A percentile compares a stretch with the other conserved stretches of the same genome.
Evolutionary conservation across 495 filamentous ascomycete species (phyloP).

Genomic region (Thermothielavioides terrestris): DNA sequence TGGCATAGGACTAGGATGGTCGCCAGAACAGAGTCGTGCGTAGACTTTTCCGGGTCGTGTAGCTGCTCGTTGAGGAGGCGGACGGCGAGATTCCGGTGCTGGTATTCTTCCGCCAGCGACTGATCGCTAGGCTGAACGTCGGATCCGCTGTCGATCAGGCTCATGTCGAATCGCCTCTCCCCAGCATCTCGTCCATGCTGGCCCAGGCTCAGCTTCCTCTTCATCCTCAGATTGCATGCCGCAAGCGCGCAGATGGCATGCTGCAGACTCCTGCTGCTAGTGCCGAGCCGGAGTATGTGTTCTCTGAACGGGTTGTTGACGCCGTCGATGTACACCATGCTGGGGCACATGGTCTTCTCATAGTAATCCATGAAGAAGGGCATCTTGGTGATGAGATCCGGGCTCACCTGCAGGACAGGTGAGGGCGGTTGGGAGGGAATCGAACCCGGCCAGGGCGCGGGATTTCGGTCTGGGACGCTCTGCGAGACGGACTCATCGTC

Average conservation of each 20-base stretch:
- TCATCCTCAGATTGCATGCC: conserved; percentile 70
- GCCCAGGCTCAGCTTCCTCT: conserved; percentile 45
- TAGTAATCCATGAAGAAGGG: conserved; percentile 66
- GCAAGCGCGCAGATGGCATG: conserved; percentile 88
- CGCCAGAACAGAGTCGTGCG: conserved; percentile 80
- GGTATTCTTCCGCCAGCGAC: conserved; percentile 62
- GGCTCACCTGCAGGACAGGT: conserved; percentile 32
- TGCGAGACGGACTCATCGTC: conserved; percentile 36
- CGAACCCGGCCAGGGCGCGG: conserved; percentile 17
- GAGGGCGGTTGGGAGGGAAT: conserved; percentile 22
- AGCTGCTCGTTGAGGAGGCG: conserved; percentile 75
- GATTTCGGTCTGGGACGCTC: conserved; percentile 20
- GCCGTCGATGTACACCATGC: conserved; percentile 84
- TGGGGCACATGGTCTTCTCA: conserved; percentile 81
- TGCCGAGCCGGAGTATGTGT: conserved; percentile 71
- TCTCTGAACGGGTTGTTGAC: conserved; percentile 77
- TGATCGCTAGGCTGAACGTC: conserved; percentile 38
- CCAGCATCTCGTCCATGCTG: conserved; percentile 36
- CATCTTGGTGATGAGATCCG: conserved; percentile 48
- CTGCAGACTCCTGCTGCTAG: conserved; percentile 70
- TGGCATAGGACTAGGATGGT: conserved; percentile 83
- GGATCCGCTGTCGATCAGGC: conserved; percentile 26
- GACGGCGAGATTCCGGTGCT: conserved; percentile 74
- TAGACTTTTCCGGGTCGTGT: conserved; percentile 59
- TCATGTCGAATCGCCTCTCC: conserved; percentile 29